Evolutionary conservation across 345 rosid genomes (phyloP).

Genomic region (Salix arbutifolia): DNA sequence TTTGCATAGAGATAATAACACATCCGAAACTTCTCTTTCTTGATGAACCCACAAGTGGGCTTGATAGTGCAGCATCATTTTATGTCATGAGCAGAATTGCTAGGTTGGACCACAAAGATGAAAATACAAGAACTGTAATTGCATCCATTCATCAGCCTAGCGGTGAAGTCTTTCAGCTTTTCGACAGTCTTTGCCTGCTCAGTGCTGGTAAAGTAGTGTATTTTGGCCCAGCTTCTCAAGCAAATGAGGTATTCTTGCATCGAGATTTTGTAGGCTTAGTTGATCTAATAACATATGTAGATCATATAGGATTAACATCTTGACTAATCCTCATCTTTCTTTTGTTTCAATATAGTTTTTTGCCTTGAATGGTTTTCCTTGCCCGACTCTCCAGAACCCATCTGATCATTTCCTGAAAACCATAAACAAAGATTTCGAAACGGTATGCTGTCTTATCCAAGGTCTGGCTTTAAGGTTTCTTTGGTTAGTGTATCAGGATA

Average conservation of each 20-base stretch:
- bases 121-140: slow-evolving; percentile 14
- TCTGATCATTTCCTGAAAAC: slow-evolving; percentile 48
- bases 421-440: slow-evolving; percentile 43
- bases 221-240: slow-evolving; percentile 22
- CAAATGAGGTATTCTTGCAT: slow-evolving; percentile 10
- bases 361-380: slow-evolving; percentile 46
- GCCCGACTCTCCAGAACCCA: slow-evolving; percentile 39
- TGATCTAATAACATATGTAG: not conserved
- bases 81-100: slow-evolving; percentile 16
- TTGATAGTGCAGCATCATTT: slow-evolving; percentile 26
- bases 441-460: slow-evolving; percentile 15
- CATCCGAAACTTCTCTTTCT: slow-evolving; percentile 20
- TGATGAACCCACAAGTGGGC: slow-evolving; percentile 29
- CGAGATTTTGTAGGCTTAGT: not conserved
- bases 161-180: slow-evolving; percentile 23
- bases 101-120: slow-evolving; percentile 9
- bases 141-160: slow-evolving; percentile 29
- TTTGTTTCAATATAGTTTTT: slow-evolving; percentile 32
- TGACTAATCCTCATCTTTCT: not conserved
- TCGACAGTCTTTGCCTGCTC: slow-evolving; percentile 19
- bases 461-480: no score
- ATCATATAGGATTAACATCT: not conserved
- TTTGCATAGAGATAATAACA: slow-evolving; percentile 24
- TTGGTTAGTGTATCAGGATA: not conserved
- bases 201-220: slow-evolving; percentile 22